These are phyloP conservation scores for Elasticomyces elasticus DNA, from an alignment of 495 filamentous ascomycete genomes.

Conservation along the genomic window DNA sequence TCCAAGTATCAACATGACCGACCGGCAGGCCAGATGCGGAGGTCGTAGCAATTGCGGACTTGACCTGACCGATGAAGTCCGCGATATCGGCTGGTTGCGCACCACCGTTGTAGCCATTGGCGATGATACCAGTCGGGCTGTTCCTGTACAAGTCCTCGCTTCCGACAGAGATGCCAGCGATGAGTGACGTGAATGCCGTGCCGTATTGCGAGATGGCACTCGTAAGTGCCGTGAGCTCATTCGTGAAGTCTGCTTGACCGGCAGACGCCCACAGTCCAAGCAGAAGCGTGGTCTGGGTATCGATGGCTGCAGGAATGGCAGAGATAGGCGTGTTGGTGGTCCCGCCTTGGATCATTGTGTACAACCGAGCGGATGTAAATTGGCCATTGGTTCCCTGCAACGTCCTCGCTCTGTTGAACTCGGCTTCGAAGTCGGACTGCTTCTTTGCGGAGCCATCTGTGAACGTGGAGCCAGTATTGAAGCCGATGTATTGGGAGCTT, in stretches of 20 bases:
- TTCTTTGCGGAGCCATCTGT: slow-evolving; percentile 51
- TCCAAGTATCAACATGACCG: slow-evolving; percentile 85
- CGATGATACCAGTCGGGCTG: slow-evolving; percentile 46
- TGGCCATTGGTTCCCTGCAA: slow-evolving; percentile 55
- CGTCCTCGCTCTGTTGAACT: slow-evolving; percentile 60
- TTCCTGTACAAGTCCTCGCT: slow-evolving; percentile 84
- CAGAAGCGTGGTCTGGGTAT: slow-evolving; percentile 58
- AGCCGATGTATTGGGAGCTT: slow-evolving; percentile 49
- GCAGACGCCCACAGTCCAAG: slow-evolving; percentile 72
- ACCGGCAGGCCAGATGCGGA: slow-evolving; percentile 45
- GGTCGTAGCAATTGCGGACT: slow-evolving; percentile 49
- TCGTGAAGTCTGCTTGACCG: slow-evolving; percentile 50
- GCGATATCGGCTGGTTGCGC: slow-evolving; percentile 48
- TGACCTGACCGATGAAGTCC: slow-evolving; percentile 56
- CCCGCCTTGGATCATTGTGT: slow-evolving; percentile 52
- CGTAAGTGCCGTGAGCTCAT: slow-evolving; percentile 60
- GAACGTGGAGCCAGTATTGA: slow-evolving; percentile 69
- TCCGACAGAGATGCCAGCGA: slow-evolving; percentile 82
- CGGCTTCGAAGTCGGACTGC: slow-evolving; percentile 56
- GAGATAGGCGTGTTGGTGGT: slow-evolving; percentile 50
- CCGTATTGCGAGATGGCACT: slow-evolving; percentile 52
- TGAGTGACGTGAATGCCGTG: slow-evolving; percentile 46
- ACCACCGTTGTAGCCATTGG: slow-evolving; percentile 43
- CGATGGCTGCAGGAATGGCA: slow-evolving; percentile 73
- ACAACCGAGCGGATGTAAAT: slow-evolving; percentile 63